phyloP scores from a whole-genome alignment of 1,284 basidiomycete species.

The Caloboletus firmus region DNA sequence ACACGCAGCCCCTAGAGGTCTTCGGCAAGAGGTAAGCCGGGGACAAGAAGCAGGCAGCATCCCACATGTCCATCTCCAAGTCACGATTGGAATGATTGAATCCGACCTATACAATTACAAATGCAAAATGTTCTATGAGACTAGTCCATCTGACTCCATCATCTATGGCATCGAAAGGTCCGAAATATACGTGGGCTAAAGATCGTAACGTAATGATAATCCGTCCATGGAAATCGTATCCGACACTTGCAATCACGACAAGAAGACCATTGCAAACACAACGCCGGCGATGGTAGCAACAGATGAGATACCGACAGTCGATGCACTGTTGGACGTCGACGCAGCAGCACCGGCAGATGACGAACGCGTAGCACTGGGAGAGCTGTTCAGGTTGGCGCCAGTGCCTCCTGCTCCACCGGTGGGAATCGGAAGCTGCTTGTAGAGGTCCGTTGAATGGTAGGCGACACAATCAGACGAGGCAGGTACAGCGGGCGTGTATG shows the following conservation, averaged over 20 bases:
- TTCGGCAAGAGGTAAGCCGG: conserved; percentile 5
- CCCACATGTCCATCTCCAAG: too few relatives aligned
- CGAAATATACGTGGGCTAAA: not conserved
- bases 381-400: conserved; percentile 9
- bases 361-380: conserved; percentile 24
- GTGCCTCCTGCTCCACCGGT: conserved; percentile 17
- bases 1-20: conserved; percentile 16
- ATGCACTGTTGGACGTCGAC: conserved; percentile 36
- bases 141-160: not conserved
- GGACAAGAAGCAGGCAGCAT: not conserved
- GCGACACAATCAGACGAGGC: conserved; percentile 63
- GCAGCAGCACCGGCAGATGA: conserved; percentile 25
- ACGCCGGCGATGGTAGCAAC: conserved; percentile 42
- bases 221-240: not conserved
- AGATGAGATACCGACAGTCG: conserved; percentile 38
- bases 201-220: not conserved
- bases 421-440: conserved; percentile 23
- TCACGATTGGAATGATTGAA: too few relatives aligned
- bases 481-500: conserved; percentile 61
- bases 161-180: not conserved
- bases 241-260: conserved; percentile 32
- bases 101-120: too few relatives aligned
- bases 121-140: too few relatives aligned
- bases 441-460: conserved; percentile 55
- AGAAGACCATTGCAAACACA: conserved; percentile 46